phyloP scores from a whole-genome alignment of 768 basidiomycete species.

The Naganishia kalamii region DNA sequence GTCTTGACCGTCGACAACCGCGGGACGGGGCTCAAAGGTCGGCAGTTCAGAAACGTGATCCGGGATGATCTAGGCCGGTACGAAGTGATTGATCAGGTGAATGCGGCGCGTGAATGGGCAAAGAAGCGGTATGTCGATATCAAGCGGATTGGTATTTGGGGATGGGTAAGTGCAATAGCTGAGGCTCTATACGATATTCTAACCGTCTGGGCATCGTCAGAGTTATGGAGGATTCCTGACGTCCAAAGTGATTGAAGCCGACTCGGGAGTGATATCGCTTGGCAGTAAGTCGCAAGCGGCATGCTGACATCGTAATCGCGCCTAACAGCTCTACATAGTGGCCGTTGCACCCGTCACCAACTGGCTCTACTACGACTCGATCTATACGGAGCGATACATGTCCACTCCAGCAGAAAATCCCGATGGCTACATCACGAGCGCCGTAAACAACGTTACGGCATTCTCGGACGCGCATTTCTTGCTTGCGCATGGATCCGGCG shows the following conservation, averaged over 20 bases:
- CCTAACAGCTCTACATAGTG: slow-evolving; percentile 25
- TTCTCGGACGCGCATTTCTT: slow-evolving; percentile 71
- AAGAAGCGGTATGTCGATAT: slow-evolving; percentile 80
- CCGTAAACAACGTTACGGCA: slow-evolving; percentile 78
- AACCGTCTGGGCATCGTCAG: slow-evolving; percentile 48
- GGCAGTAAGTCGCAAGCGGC: slow-evolving; percentile 61
- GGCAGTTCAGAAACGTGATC: slow-evolving; percentile 76
- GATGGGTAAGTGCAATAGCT: slow-evolving; percentile 66
- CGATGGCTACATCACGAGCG: slow-evolving; percentile 81
- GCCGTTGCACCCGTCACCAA: slow-evolving; percentile 45
- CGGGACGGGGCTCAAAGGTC: slow-evolving; percentile 86
- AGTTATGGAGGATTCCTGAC: slow-evolving; percentile 96
- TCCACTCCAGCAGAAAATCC: slow-evolving; percentile 69
- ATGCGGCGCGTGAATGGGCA: slow-evolving; percentile 80
- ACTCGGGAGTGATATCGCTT: slow-evolving; percentile 80
- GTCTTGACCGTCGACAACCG: slow-evolving; percentile 85
- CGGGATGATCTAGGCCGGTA: slow-evolving; percentile 79
- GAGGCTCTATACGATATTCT: background rate
- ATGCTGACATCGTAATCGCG: background rate
- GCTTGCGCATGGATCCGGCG: slow-evolving; percentile 86
- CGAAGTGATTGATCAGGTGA: slow-evolving; percentile 84
- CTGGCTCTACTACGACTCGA: slow-evolving; percentile 59
- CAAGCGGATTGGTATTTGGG: slow-evolving; percentile 89
- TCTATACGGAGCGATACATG: slow-evolving; percentile 99
- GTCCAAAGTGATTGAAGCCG: slow-evolving; percentile 81